phyloP scores from a whole-genome alignment of 805 yeast species.

The Kurtzmaniella cleridarum region DNA sequence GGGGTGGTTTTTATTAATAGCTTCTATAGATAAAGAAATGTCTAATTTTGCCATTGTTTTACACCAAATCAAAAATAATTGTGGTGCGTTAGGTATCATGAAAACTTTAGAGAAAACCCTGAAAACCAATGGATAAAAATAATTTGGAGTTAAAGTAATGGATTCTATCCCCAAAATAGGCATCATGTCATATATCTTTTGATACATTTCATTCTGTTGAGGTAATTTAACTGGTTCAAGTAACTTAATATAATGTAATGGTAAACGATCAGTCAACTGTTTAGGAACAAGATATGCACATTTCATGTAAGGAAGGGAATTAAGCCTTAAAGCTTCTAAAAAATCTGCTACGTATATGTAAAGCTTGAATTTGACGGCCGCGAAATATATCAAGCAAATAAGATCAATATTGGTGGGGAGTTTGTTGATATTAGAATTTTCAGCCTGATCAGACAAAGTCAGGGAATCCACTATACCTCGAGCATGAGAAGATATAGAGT shows the following conservation, averaged over 20 bases:
- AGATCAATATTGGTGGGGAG: slow-evolving; percentile 24
- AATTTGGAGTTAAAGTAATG: slow-evolving; percentile 14
- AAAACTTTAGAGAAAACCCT: slow-evolving; percentile 37
- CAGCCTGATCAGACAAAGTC: background rate
- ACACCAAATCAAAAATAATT: slow-evolving; percentile 34
- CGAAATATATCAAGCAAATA: slow-evolving; percentile 43
- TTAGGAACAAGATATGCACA: slow-evolving; percentile 37
- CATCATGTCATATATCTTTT: slow-evolving; percentile 11
- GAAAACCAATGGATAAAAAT: slow-evolving; percentile 34
- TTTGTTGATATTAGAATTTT: slow-evolving; percentile 3
- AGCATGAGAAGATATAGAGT: background rate
- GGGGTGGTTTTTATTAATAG: background rate
- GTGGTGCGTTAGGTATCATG: slow-evolving; percentile 45
- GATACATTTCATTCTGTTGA: slow-evolving; percentile 28
- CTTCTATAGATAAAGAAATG: slow-evolving; percentile 3
- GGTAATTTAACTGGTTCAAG: slow-evolving; percentile 41
- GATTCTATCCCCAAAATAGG: slow-evolving; percentile 4
- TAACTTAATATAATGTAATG: slow-evolving; percentile 27
- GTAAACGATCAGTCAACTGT: slow-evolving; percentile 29
- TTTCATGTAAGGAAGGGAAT: slow-evolving; percentile 46
- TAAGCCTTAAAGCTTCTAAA: slow-evolving; percentile 33
- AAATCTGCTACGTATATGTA: slow-evolving; percentile 51
- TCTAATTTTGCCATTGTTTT: slow-evolving; percentile 10
- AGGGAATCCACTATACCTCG: background rate
- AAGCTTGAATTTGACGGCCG: slow-evolving; percentile 39